These are phyloP conservation scores for Heteromeles arbutifolia DNA, from an alignment of 306 rosid species.

Conservation along the genomic window DNA sequence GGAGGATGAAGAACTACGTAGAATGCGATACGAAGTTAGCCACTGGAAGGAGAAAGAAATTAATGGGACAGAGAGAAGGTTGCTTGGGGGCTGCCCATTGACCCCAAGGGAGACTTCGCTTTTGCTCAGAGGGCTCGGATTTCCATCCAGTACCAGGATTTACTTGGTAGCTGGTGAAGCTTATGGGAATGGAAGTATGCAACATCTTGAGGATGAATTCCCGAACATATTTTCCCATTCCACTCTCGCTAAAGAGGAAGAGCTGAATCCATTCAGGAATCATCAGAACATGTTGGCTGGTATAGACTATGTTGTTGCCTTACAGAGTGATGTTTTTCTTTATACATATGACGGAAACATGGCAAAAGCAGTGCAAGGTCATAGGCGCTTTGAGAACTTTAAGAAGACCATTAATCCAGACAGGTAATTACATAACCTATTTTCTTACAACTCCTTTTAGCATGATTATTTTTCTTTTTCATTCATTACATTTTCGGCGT, in stretches of 20 bases:
- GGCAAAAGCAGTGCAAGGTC: constrained; percentile 99
- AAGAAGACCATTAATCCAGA: constrained; percentile 94
- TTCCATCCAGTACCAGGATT: constrained; percentile 70
- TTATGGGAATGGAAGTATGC: constrained; percentile 84
- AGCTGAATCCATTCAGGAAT: constrained; percentile 63
- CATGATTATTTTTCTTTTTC: constrained; percentile 9
- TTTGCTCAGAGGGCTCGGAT: constrained; percentile 76
- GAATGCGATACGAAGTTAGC: constrained; percentile 82
- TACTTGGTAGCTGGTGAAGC: constrained; percentile 95
- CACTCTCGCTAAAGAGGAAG: constrained; percentile 63
- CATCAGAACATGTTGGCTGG: constrained; percentile 99
- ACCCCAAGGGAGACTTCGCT: constrained; percentile 93
- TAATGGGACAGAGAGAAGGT: constrained; percentile 85
- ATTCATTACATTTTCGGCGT: neutral
- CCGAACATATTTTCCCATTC: constrained; percentile 84
- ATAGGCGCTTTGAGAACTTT: constrained; percentile 86
- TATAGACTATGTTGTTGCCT: constrained; percentile 89
- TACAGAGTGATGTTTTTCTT: constrained; percentile 71
- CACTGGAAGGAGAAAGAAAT: constrained; percentile 99
- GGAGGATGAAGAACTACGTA: constrained; percentile 72
- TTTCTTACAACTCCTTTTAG: constrained; percentile 7
- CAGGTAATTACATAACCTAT: constrained; percentile 46
- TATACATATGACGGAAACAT: constrained; percentile 93
- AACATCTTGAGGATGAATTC: constrained; percentile 69
- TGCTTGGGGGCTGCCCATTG: constrained; percentile 93